Percentiles rank a stretch among this genome's conserved stretches.
These are phyloP conservation scores for Eucalyptus regnans DNA, from an alignment of 345 rosid species.

Conservation along the genomic window DNA sequence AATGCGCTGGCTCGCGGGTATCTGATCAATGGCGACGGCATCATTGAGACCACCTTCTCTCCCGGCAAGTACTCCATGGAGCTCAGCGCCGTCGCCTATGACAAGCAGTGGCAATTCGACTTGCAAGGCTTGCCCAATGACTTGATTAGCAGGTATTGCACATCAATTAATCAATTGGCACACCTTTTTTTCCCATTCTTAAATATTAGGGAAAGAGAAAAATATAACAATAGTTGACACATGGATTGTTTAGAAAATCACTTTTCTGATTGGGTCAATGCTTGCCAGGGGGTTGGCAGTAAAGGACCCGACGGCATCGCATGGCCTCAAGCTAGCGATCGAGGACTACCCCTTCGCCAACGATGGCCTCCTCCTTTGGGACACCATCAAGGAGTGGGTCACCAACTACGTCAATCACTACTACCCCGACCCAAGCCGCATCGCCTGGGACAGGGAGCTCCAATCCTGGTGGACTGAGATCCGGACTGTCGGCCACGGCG, in stretches of 20 bases:
- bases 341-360: conserved; percentile 52
- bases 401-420: conserved; percentile 31
- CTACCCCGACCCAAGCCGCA: conserved; percentile 13
- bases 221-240: too few relatives aligned
- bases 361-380: conserved; percentile 46
- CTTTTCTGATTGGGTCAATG: neutral
- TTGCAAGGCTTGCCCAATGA: conserved; percentile 40
- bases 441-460: conserved; percentile 30
- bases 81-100: conserved; percentile 46
- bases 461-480: conserved; percentile 51
- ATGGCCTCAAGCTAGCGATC: conserved; percentile 36
- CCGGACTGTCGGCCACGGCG: conserved; percentile 34
- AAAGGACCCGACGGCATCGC: conserved; percentile 28
- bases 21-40: conserved; percentile 41
- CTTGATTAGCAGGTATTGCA: conserved; percentile 29
- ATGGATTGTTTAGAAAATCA: too few relatives aligned
- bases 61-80: conserved; percentile 44
- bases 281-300: conserved; percentile 39
- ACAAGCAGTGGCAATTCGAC: conserved; percentile 39
- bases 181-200: too few relatives aligned
- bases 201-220: neutral
- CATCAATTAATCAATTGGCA: neutral
- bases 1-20: conserved; percentile 58
- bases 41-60: conserved; percentile 48
- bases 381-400: conserved; percentile 27